These are phyloP conservation scores for Glycine soja DNA, from an alignment of 306 rosid genomes.

Conservation along the genomic window DNA sequence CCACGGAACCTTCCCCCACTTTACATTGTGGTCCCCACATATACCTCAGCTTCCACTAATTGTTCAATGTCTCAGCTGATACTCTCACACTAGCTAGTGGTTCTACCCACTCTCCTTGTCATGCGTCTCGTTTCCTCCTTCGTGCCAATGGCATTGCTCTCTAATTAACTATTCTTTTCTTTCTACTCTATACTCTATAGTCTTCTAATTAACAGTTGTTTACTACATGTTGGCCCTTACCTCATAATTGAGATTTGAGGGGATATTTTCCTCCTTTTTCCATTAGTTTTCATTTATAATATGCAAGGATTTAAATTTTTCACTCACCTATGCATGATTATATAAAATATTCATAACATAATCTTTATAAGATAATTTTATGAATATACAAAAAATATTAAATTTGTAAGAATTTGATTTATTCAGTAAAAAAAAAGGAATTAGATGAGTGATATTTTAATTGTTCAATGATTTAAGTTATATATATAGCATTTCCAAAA, in stretches of 20 bases:
- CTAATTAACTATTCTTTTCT: neutral
- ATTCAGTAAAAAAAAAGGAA: no score
- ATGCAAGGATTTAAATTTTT: no score
- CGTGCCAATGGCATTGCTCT: neutral
- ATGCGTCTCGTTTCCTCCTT: constrained; percentile 23
- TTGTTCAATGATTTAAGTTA: no score
- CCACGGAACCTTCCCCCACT: constrained; percentile 53
- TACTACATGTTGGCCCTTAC: neutral
- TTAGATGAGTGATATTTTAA: no score
- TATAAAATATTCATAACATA: no score
- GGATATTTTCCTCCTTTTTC: neutral
- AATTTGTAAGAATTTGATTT: no score
- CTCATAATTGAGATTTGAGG: neutral
- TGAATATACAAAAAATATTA: no score
- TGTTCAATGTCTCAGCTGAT: constrained; percentile 29
- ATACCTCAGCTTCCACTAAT: constrained; percentile 61
- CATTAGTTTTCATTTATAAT: neutral
- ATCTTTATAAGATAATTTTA: no score
- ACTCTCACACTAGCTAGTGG: constrained; percentile 3
- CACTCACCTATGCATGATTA: no score
- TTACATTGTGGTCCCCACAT: constrained; percentile 51
- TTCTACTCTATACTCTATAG: neutral
- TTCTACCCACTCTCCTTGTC: neutral
- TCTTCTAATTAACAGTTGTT: neutral
- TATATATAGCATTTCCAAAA: no score